Conservation (phyloP, 345 rosid genomes). For the Eucalyptus albens region DNA sequence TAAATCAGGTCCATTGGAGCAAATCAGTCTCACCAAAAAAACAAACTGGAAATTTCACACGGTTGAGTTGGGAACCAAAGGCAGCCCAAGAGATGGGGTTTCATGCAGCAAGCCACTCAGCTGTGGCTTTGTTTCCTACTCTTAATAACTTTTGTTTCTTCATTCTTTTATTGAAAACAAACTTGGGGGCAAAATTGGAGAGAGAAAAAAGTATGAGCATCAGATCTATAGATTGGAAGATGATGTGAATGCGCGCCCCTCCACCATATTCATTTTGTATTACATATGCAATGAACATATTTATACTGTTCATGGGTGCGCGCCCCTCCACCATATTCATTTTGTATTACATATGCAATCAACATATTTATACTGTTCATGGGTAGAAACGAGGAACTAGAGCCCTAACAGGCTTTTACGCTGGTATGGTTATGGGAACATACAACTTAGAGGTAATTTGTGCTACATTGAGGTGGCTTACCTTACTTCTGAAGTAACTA, state of each 20-base stretch:
- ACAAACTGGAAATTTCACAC: background rate
- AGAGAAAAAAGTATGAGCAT: background rate
- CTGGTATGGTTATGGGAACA: background rate
- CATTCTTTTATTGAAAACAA: background rate
- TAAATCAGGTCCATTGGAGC: background rate
- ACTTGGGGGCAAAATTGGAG: background rate
- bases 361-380: background rate
- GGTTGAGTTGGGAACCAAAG: background rate
- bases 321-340: background rate
- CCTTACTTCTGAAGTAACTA: conserved; percentile 19
- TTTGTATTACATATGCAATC: background rate
- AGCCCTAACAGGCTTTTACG: background rate
- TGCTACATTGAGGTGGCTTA: background rate
- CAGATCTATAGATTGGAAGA: background rate
- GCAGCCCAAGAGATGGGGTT: background rate
- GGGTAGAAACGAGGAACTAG: background rate
- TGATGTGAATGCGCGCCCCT: background rate
- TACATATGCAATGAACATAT: background rate
- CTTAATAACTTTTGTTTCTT: background rate
- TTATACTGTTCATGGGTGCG: background rate
- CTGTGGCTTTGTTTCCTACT: background rate
- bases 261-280: background rate
- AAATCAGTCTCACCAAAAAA: background rate
- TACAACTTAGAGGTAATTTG: background rate
- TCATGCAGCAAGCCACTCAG: background rate